Conservation (phyloP, 345 rosid genomes). For the Hibiscus mutabilis region DNA sequence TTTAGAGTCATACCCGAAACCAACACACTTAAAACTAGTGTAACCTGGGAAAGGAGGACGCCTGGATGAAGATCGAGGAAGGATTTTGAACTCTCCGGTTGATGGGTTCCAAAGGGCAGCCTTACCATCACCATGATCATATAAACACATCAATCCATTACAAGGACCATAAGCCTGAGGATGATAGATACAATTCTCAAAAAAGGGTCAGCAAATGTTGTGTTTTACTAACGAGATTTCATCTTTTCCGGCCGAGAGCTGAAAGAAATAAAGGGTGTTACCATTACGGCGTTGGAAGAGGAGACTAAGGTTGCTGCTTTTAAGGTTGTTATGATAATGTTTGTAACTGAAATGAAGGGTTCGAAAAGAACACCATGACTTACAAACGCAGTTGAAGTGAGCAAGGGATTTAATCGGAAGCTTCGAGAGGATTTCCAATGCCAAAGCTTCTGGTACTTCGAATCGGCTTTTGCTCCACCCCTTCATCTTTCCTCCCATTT, state of each 20-base stretch:
- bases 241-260: not conserved
- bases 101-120: not conserved
- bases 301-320: not conserved
- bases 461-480: not conserved
- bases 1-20: not conserved
- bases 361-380: not conserved
- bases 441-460: not conserved
- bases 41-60: not conserved
- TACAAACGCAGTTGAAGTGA: not conserved
- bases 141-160: not conserved
- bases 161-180: not conserved
- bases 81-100: not conserved
- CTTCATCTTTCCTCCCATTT: not conserved
- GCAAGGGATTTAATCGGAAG: not conserved
- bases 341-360: not conserved
- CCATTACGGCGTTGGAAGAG: not conserved
- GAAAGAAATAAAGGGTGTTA: not conserved
- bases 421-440: not conserved
- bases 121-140: not conserved
- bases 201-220: not conserved
- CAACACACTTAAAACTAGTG: not conserved
- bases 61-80: not conserved
- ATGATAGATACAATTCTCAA: not conserved
- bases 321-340: not conserved
- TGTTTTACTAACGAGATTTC: not conserved